Base-by-base conservation (phyloP, 441 rosid genomes). In the California macrophylla region DNA sequence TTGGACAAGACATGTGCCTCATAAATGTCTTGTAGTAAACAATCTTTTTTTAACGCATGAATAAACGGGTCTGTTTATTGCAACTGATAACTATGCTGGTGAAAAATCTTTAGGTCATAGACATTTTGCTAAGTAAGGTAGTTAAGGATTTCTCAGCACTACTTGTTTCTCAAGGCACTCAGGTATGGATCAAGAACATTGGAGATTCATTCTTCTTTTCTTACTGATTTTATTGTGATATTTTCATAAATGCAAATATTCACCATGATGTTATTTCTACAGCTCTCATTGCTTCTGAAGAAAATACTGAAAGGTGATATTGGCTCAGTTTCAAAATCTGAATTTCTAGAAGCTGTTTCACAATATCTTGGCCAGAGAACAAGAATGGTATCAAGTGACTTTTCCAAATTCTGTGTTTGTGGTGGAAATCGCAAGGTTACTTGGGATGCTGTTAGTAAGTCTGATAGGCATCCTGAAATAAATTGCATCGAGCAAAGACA, bases 141-240 rank as follows among this genome's bases (percentile, higher is more conserved):
- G 90, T 91, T 36, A 89, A 89, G 81, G 97, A 93, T 83, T 93
- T 93, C 80, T 91, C 96, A 3, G 89, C 90, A 21, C 67, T 88
- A 73, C 83, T 91, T 61, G 92, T 86, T 79, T 87, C 98, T 73
- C 97, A 89, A 72, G 93, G 97, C 73, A 85, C 86, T 66, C 93
- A 89, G 94, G 98, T 90, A 85, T 26, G 2, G 8, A 38, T 38
- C 24, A 13, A 15, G 63, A 28, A 69, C 25, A 50, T 74, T 64
- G 40, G 58, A 66, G 3, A 9, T 23, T 38, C 52, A 21, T 42
- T n/a, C 4, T 42, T n/a, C 4, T 62, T 9, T 26, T 20, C 26
- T 66, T 69, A 30, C 42, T 40, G 56, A 16, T 21, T 69, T 15
- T 9, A 9, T n/a, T n/a, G n/a, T 18, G 58, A 50, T 18, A 6